Conservation (phyloP, 1,139 yeast species). For the Yamadazyma kanchanaburiensis region DNA sequence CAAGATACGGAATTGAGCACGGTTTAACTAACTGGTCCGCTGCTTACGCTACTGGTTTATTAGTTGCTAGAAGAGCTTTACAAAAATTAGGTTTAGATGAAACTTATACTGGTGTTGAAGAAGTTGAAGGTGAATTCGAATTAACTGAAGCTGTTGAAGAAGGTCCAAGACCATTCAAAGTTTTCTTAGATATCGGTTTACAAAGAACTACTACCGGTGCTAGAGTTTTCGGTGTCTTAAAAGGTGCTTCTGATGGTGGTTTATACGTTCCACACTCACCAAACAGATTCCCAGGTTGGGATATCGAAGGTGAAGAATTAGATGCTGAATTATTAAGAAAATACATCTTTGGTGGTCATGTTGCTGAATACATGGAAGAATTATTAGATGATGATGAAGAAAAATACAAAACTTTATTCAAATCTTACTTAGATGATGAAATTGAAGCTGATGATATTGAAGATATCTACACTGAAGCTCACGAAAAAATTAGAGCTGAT, state of each 20-base stretch:
- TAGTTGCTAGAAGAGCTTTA: slow-evolving; percentile 98
- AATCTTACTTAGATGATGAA: slow-evolving; percentile 95
- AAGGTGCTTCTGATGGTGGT: slow-evolving; percentile 99
- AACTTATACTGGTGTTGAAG: slow-evolving; percentile 98
- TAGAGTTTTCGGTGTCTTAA: slow-evolving; percentile 97
- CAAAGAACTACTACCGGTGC: slow-evolving; percentile 99
- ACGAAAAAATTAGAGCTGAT: slow-evolving; percentile 93
- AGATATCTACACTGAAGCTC: slow-evolving; percentile 94
- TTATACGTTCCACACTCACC: slow-evolving; percentile 98
- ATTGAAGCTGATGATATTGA: slow-evolving; percentile 96
- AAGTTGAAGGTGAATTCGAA: slow-evolving; percentile 98
- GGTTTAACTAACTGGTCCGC: slow-evolving; percentile 99
- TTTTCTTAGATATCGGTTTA: slow-evolving; percentile 98
- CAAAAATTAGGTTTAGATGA: slow-evolving; percentile 98
- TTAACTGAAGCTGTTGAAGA: slow-evolving; percentile 99
- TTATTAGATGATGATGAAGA: slow-evolving; percentile 99
- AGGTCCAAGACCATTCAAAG: slow-evolving; percentile 99
- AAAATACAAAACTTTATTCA: slow-evolving; percentile 95
- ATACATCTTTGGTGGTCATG: slow-evolving; percentile 99
- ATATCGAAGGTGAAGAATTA: slow-evolving; percentile 96
- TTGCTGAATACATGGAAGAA: slow-evolving; percentile 99
- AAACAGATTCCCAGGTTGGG: slow-evolving; percentile 99
- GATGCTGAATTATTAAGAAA: slow-evolving; percentile 97
- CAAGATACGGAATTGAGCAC: slow-evolving; percentile 95
- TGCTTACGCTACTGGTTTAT: slow-evolving; percentile 98